A percentile compares a stretch with the other conserved stretches of the same genome.
Conservation (phyloP, 805 yeast species). For the Debaryomyces hansenii region DNA sequence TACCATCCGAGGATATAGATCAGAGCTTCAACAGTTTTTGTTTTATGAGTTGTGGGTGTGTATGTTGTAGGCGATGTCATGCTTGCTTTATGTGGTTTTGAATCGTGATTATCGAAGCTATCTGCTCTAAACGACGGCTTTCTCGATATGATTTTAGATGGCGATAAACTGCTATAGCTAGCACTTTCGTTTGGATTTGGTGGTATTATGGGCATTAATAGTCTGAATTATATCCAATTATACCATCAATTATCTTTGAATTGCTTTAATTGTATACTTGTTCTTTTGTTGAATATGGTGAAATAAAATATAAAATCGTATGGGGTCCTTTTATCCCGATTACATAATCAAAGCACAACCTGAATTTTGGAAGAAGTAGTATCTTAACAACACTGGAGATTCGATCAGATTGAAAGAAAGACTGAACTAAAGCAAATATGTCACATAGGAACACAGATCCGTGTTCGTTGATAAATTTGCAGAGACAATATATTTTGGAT, state of each 20-base stretch:
- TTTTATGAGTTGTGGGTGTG: too few species aligned
- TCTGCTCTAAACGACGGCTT: background rate
- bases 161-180: too few species aligned
- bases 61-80: too few species aligned
- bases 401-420: background rate
- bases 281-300: too few species aligned
- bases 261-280: too few species aligned
- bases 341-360: background rate
- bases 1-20: conserved; percentile 63
- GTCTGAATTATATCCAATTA: too few species aligned
- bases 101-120: background rate
- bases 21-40: conserved; percentile 17
- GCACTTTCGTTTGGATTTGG: too few species aligned
- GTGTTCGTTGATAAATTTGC: conserved; percentile 26
- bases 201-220: too few species aligned
- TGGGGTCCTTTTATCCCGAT: background rate
- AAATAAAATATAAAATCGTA: background rate
- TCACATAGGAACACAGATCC: conserved; percentile 22
- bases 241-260: too few species aligned
- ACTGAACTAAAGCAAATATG: conserved; percentile 7
- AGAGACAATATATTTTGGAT: conserved; percentile 27
- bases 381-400: too few species aligned
- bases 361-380: background rate
- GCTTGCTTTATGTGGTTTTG: too few species aligned
- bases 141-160: background rate